Conservation (phyloP, 352 stramenopile genomes). For the Globisporangium irregulare region DNA sequence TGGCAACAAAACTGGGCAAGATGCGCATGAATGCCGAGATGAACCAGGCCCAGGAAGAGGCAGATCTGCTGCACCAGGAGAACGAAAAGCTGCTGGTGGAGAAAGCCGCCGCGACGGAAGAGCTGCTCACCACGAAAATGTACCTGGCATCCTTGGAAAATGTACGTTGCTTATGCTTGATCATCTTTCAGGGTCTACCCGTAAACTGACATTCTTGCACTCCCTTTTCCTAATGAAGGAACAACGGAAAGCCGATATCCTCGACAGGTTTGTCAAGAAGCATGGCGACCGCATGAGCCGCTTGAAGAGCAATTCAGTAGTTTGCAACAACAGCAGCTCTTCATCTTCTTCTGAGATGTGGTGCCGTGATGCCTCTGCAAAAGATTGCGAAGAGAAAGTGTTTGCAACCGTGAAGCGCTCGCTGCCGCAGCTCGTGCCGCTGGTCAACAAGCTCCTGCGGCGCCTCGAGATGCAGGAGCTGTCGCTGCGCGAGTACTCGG, state of each 20-base stretch:
- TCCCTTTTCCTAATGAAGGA: slow-evolving; percentile 26
- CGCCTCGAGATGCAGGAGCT: slow-evolving; percentile 74
- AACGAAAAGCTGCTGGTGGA: slow-evolving; percentile 65
- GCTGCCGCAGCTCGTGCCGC: slow-evolving; percentile 60
- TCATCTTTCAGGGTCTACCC: not conserved
- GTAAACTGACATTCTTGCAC: not conserved
- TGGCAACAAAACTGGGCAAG: slow-evolving; percentile 47
- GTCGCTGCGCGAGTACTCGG: slow-evolving; percentile 64
- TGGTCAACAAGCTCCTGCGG: slow-evolving; percentile 66
- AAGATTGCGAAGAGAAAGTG: slow-evolving; percentile 57
- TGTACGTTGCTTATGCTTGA: slow-evolving; percentile 16
- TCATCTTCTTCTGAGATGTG: slow-evolving; percentile 16
- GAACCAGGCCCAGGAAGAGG: slow-evolving; percentile 52
- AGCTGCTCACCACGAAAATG: slow-evolving; percentile 65
- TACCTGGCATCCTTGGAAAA: slow-evolving; percentile 68
- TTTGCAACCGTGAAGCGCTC: slow-evolving; percentile 54
- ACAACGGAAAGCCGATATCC: slow-evolving; percentile 70
- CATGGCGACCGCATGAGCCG: slow-evolving; percentile 70
- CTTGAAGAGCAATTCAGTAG: slow-evolving; percentile 21
- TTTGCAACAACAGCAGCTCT: not conserved
- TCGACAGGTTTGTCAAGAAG: slow-evolving; percentile 77
- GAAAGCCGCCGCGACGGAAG: slow-evolving; percentile 57
- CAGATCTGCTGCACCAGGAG: slow-evolving; percentile 50
- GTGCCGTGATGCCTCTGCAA: slow-evolving; percentile 36
- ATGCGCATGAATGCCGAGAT: slow-evolving; percentile 53